Conservation (phyloP, 768 basidiomycete genomes). For the Terana coerulea region DNA sequence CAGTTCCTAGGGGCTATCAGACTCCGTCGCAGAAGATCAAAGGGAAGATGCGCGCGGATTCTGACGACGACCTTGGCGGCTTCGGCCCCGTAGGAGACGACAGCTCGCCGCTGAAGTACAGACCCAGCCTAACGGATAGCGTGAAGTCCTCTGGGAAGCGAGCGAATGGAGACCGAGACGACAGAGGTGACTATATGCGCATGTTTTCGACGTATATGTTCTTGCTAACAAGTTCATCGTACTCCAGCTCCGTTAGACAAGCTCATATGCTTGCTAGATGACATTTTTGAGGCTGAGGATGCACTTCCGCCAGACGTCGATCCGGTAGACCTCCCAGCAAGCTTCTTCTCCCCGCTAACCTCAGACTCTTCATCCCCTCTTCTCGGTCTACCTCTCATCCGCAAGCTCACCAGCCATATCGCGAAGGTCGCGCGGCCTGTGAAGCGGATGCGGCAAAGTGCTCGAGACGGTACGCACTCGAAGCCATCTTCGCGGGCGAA, state of each 20-base stretch:
- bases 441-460: constrained; percentile 58
- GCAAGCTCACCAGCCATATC: constrained; percentile 69
- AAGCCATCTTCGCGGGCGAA: constrained; percentile 35
- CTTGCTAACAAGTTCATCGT: not conserved
- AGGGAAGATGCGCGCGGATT: constrained; percentile 32
- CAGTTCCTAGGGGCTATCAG: constrained; percentile 19
- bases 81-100: constrained; percentile 46
- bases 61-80: constrained; percentile 48
- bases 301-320: constrained; percentile 54
- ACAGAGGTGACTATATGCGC: constrained; percentile 47
- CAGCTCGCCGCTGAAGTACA: constrained; percentile 17
- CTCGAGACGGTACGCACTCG: constrained; percentile 29
- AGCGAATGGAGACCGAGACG: constrained; percentile 68
- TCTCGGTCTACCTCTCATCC: constrained; percentile 52
- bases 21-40: constrained; percentile 27
- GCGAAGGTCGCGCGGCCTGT: constrained; percentile 62
- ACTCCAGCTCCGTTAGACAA: constrained; percentile 66
- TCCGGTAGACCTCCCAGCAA: constrained; percentile 45
- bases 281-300: constrained; percentile 83
- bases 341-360: constrained; percentile 64
- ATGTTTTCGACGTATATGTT: constrained; percentile 6
- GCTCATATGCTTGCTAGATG: constrained; percentile 70
- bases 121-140: constrained; percentile 24
- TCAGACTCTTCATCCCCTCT: constrained; percentile 56
- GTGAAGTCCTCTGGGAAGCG: constrained; percentile 51